Evolutionary conservation across 768 basidiomycete species (phyloP).

Genomic region (Trametes gibbosa): DNA sequence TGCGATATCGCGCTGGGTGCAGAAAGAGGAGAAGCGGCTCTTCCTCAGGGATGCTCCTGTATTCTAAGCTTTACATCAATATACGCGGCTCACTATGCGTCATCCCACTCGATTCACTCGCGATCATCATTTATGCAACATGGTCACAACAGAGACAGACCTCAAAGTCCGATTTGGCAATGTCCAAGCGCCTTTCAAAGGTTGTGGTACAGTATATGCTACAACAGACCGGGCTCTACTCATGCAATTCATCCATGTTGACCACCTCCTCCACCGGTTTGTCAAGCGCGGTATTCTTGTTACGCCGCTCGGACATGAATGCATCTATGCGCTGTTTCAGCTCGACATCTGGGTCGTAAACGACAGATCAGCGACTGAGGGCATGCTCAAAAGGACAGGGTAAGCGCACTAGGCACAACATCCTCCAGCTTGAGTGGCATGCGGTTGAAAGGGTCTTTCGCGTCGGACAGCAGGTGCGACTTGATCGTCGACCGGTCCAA

Average conservation of each 20-base stretch:
- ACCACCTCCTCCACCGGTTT: conserved; percentile 30
- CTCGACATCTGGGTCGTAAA: conserved; percentile 37
- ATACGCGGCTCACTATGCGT: no score
- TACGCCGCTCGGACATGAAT: conserved; percentile 39
- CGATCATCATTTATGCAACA: no score
- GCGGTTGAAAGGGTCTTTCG: conserved; percentile 95
- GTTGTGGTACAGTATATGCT: conserved; percentile 8
- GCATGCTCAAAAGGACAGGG: not conserved
- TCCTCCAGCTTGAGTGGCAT: conserved; percentile 77
- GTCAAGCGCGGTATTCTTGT: conserved; percentile 31
- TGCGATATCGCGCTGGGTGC: conserved; percentile 85
- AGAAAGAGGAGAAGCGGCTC: conserved; percentile 77
- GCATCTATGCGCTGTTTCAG: conserved; percentile 46
- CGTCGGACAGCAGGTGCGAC: conserved; percentile 86
- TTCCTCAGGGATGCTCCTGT: conserved; percentile 90
- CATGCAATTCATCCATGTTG: conserved; percentile 30
- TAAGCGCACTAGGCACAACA: conserved; percentile 68
- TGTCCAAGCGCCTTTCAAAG: not conserved
- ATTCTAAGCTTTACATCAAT: conserved; percentile 44
- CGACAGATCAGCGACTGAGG: conserved; percentile 1
- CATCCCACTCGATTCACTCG: no score
- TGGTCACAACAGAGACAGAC: not conserved
- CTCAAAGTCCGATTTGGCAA: not conserved
- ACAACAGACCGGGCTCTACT: conserved; percentile 9
- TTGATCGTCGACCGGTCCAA: conserved; percentile 94